Evolutionary conservation across 331 rosid species (phyloP).

Genomic region (Acacia concinna): DNA sequence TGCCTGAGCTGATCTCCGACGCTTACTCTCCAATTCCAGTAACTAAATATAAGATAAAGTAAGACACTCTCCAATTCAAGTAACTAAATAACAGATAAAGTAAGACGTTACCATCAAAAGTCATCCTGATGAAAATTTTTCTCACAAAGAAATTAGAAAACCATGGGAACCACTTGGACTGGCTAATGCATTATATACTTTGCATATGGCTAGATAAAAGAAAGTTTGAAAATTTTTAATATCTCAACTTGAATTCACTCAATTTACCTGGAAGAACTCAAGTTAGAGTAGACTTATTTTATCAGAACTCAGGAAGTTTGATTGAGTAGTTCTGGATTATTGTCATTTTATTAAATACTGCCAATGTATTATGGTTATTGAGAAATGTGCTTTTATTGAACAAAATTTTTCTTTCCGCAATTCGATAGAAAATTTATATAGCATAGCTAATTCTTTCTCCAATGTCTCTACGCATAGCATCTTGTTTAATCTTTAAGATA

Average conservation of each 20-base stretch:
- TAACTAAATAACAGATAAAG: conserved; percentile 44
- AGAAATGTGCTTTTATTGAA: neutral
- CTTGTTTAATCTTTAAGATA: neutral
- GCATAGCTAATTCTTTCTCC: neutral
- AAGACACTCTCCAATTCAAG: conserved; percentile 66
- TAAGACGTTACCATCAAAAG: conserved; percentile 29
- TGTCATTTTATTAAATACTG: neutral
- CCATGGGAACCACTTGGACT: neutral
- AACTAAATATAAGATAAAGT: conserved; percentile 44
- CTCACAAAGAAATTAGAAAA: neutral
- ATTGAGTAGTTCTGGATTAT: neutral
- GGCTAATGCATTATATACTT: neutral
- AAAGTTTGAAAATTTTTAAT: neutral
- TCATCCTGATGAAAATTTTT: conserved; percentile 50
- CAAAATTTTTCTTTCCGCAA: neutral
- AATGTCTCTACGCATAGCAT: neutral
- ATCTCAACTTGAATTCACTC: neutral
- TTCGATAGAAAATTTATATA: neutral
- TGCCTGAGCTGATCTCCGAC: conserved; percentile 82
- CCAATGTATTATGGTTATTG: conserved; percentile 1
- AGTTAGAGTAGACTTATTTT: neutral
- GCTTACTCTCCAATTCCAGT: conserved; percentile 76
- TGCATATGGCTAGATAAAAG: neutral
- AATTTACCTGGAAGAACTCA: neutral
- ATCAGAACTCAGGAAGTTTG: conserved; percentile 6